These are phyloP conservation scores for Liquidambar formosana DNA, from an alignment of 164 flowering plant genomes.

Conservation along the genomic window DNA sequence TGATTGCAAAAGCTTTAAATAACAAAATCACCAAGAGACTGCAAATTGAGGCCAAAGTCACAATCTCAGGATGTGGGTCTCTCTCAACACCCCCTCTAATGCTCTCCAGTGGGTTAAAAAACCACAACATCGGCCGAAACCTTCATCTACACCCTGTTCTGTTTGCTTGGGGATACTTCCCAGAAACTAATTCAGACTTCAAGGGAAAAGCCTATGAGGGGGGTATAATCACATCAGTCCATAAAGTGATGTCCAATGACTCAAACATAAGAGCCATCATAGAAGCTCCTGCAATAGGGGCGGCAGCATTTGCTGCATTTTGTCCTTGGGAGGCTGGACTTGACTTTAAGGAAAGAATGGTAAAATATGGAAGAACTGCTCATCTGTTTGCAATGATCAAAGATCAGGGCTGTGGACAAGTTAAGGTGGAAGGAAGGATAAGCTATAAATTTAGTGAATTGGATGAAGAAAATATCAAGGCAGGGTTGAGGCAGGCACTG, in stretches of 20 bases:
- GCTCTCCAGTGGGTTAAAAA: conserved; percentile 65
- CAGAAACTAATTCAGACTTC: conserved; percentile 31
- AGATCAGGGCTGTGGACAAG: conserved; percentile 48
- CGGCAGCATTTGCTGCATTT: conserved; percentile 38
- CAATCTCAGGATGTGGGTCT: conserved; percentile 78
- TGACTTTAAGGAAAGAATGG: conserved; percentile 40
- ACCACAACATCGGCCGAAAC: conserved; percentile 46
- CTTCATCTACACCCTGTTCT: conserved; percentile 64
- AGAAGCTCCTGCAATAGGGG: conserved; percentile 49
- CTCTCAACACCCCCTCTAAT: conserved; percentile 67
- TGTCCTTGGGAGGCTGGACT: conserved; percentile 55
- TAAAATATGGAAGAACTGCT: conserved; percentile 49
- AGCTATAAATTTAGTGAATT: conserved; percentile 20
- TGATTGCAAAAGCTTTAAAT: conserved; percentile 37
- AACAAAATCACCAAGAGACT: conserved; percentile 36
- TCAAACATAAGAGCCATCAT: conserved; percentile 37
- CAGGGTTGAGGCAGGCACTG: conserved; percentile 43
- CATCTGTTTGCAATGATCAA: conserved; percentile 43
- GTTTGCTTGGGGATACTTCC: conserved; percentile 68
- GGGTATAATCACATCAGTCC: conserved; percentile 60
- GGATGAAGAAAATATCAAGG: conserved; percentile 40
- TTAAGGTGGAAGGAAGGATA: conserved; percentile 44
- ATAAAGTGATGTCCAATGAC: conserved; percentile 31
- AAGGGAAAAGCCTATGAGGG: conserved; percentile 56
- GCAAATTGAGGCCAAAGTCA: conserved; percentile 59